Evolutionary conservation across 208 protist species (phyloP).

Genomic region (Leishmania major): DNA sequence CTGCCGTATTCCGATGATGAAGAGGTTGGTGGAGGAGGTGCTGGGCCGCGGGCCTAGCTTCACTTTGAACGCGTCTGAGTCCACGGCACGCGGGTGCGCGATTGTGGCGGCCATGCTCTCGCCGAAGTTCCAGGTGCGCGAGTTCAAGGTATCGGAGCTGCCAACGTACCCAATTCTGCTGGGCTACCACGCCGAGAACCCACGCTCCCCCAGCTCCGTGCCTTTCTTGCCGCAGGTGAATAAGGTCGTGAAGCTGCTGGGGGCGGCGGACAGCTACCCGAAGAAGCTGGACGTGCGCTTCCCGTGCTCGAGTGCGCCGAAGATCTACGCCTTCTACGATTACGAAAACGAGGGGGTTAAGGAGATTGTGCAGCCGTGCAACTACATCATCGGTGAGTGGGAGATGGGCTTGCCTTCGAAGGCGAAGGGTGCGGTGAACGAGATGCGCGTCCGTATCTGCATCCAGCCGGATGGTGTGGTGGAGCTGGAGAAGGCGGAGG

Average conservation of each 20-base stretch:
- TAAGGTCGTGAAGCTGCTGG: slow-evolving; percentile 78
- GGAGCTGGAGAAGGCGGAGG: slow-evolving; percentile 61
- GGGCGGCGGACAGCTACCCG: slow-evolving; percentile 59
- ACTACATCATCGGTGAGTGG: slow-evolving; percentile 79
- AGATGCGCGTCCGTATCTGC: slow-evolving; percentile 73
- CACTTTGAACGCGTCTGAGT: slow-evolving; percentile 91
- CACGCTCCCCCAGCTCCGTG: slow-evolving; percentile 55
- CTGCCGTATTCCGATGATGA: slow-evolving; percentile 90
- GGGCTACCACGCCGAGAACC: slow-evolving; percentile 73
- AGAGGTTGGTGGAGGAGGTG: slow-evolving; percentile 67
- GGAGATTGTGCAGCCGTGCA: slow-evolving; percentile 34
- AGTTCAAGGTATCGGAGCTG: slow-evolving; percentile 84
- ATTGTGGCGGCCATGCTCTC: slow-evolving; percentile 91
- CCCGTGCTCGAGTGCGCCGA: slow-evolving; percentile 59
- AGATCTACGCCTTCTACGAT: slow-evolving; percentile 88
- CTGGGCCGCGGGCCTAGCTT: slow-evolving; percentile 69
- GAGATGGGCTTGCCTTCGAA: slow-evolving; percentile 48
- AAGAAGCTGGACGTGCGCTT: slow-evolving; percentile 88
- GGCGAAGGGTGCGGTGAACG: slow-evolving; percentile 42
- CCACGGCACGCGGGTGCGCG: slow-evolving; percentile 81
- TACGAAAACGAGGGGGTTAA: slow-evolving; percentile 49
- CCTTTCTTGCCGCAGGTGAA: slow-evolving; percentile 87
- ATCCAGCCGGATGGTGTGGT: slow-evolving; percentile 64
- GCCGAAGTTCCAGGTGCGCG: slow-evolving; percentile 89
- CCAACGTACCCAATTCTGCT: slow-evolving; percentile 81